Evolutionary conservation across 768 basidiomycete genomes (phyloP), one percentile per base, ranked within the genome.

Genomic region (Mycena maculata): DNA sequence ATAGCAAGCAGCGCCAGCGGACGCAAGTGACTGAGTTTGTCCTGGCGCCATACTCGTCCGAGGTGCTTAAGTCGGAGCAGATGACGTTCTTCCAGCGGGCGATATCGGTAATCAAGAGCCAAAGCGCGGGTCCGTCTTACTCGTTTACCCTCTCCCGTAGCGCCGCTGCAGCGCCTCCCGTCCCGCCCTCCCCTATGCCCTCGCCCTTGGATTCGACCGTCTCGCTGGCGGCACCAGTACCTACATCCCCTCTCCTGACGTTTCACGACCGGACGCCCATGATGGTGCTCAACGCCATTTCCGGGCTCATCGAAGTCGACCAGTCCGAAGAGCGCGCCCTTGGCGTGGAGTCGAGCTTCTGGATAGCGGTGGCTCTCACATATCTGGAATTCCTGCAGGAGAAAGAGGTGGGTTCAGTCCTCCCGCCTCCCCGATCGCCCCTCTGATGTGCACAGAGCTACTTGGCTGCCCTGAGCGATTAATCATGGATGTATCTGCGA

Each of bases 331-430:
- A 88, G 57, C 76, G 80, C 20, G 76, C 83, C 31, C 73, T 93
- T 25, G 93, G 92, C 16, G 87, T 95, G 30, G 91, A 93, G 52
- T 85, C 86, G 28, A 88, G 88, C 58, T 94, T 94, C 74, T 94
- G 92, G 89, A 83, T 95, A 48, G 87, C 91, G 0, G 81, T 92
- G 42, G 89, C 89, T 0, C 75, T 94, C 71, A 89, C 91, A 3
- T 95, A 93, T 75, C 77, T 92, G 15, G 92, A 92, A 64, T 94
- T 92, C 72, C 76, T 94, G 71, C 87, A 86, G 71, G 92, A 94
- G 70, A 84, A 92, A 71, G 92, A 93, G 82, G 93, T 92, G 68
- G 66, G 89, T 77, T 42, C 28, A 55, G 11, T 25, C 38, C 59
- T 20, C 31, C 16, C 16, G 4, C 25, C 25, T 4, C 48, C 33